Evolutionary conservation across 306 rosid genomes (phyloP).

Genomic region (Trichosanthes truncata): DNA sequence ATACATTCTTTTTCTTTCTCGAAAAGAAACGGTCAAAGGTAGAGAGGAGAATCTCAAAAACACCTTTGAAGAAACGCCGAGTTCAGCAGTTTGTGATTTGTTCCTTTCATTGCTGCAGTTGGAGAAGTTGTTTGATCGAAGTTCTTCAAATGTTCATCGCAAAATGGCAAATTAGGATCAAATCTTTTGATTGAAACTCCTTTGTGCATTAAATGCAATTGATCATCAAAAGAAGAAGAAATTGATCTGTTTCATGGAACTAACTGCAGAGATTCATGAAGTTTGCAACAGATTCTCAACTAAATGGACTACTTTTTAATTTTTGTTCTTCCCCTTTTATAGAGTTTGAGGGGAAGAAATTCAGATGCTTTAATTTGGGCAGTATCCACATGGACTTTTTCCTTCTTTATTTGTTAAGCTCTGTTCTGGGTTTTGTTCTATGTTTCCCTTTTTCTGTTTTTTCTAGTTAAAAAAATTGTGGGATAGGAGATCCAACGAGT

Average conservation of each 20-base stretch:
- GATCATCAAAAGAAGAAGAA: neutral
- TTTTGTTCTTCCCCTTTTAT: neutral
- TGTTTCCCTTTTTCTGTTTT: neutral
- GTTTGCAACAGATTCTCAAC: neutral
- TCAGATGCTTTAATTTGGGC: neutral
- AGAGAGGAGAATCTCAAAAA: constrained; percentile 31
- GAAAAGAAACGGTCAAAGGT: constrained; percentile 35
- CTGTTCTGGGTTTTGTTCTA: neutral
- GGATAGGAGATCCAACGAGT: neutral
- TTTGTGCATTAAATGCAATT: neutral
- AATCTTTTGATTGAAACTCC: neutral
- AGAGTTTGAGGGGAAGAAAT: neutral
- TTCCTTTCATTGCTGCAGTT: constrained; percentile 8
- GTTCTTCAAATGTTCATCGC: neutral
- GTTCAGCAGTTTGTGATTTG: constrained; percentile 33
- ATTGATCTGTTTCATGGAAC: neutral
- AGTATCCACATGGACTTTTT: neutral
- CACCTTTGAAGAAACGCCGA: constrained; percentile 25
- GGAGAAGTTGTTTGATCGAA: neutral
- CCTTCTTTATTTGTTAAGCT: neutral
- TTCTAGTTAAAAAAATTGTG: neutral
- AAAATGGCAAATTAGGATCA: neutral
- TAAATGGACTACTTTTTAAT: neutral
- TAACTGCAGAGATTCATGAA: neutral
- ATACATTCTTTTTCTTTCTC: neutral